Base-by-base conservation (phyloP, 1,284 basidiomycete species). In the Cutaneotrichosporon cavernicola region DNA sequence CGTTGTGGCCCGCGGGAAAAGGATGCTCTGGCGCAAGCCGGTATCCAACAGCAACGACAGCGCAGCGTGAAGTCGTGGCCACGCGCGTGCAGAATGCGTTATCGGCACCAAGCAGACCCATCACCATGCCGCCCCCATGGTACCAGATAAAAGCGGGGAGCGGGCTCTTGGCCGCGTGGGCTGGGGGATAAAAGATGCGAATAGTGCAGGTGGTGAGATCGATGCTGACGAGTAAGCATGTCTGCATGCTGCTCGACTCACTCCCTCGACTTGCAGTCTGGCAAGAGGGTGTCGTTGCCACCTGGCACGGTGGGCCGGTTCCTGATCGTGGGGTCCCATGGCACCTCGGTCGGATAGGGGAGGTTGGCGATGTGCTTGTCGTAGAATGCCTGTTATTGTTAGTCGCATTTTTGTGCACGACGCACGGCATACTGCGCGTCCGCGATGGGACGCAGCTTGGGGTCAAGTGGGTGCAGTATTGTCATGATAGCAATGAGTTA, bases 1-100 rank as follows among this genome's bases (percentile, higher is more conserved):
- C 90, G 50, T 90, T 85, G 0, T 90, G 85, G 0, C 89, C 89
- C 1, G 87, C 85, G 2, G 90, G 90, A 70, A 89, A 91, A 5
- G 84, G 84, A 60, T 88, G 68, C 71, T 92, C 90, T 0, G 90
- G 90, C 0, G 87, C 89, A 9, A 91, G 84, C 5, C 89, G 85
- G 73, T 91, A 90, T 69, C 88, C 86, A 22, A 90, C 87, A 5
- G 86, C 86, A 9, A 89, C 80, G 2, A 88, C 86, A 0, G 86
- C 81, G 55, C 76, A 77, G 47, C 72, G 73, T 22, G 79, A 74
- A 18, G 76, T 73, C 76, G 67, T 68, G 18, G 60, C 65, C 21
- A 63, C 61, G 43, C 56, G 62, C 55, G 59, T 67, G 61, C 61
- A 71, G 69, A 89, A 87, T 4, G 85, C 79, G 36, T 84, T 85